Base-by-base conservation (phyloP, 2,329 filamentous ascomycete genomes). In the Bipolaris bicolor region DNA sequence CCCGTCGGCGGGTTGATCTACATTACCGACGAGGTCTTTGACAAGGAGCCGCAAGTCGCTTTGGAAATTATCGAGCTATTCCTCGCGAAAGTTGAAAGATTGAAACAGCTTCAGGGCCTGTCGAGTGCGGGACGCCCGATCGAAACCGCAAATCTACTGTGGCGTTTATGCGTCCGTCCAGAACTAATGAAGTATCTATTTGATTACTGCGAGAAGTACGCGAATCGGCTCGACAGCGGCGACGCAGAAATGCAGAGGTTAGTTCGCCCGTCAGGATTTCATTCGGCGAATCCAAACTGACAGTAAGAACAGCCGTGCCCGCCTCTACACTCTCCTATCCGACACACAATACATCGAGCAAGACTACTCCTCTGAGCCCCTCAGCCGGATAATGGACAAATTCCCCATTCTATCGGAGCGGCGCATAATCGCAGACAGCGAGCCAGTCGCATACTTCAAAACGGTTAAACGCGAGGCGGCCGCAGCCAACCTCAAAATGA, bases 21-120 rank as follows among this genome's bases (percentile, higher is more conserved):
- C 60, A 76, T 81, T 15, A 80, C 78, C 1, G 79, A 81, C 37
- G 76, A 80, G 26, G 69, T 80, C 1, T 77, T 81, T 41, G 62
- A 71, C n/a, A 58, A 76, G 41, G 61, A 74, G 44, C 79, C 79
- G 4, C 65, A 68, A 45, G 60, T 74, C 26, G 78, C 77, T 0
- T 59, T 75, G 2, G 51, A 68, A 7, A 73, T 81, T 11, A 62
- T 81, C 7, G 56, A 75, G n/a, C 57, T 63, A 0, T 78, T 78
- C 56, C 56, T 74, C 26, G 58, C 64, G 5, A 72, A 71, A 37
- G 66, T 73, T 26, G 66, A 69, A 37, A 33, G 33, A 41, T 62
- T 70, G 15, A 58, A 62, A 10, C 51, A 58, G 7, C 26, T 66
- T 1, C 57, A 50, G 13, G 63, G 64, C 3, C 57, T 64, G 15